Percentiles rank a stretch among this genome's conserved stretches.
Evolutionary conservation across 1,139 yeast species (phyloP).

Genomic region (Hemisphaericaspora subhashii): DNA sequence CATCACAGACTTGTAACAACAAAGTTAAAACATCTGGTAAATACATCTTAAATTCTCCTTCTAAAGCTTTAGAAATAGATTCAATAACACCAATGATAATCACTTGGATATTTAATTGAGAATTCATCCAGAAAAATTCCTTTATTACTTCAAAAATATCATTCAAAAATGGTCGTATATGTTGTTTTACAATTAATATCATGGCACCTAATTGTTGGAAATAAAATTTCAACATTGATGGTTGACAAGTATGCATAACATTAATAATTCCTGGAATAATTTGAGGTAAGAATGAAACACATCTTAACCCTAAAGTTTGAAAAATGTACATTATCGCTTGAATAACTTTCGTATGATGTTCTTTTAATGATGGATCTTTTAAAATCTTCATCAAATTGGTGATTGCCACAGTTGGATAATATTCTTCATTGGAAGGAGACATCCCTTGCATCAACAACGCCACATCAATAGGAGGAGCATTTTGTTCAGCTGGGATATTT

Average conservation of each 20-base stretch:
- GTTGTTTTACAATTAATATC: slow-evolving; percentile 82
- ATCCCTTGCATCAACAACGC: slow-evolving; percentile 89
- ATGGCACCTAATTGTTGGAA: slow-evolving; percentile 85
- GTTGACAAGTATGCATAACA: slow-evolving; percentile 84
- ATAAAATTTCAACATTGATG: slow-evolving; percentile 80
- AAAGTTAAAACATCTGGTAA: slow-evolving; percentile 77
- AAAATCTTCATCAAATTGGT: slow-evolving; percentile 78
- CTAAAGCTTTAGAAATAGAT: slow-evolving; percentile 80
- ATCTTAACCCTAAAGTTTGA: slow-evolving; percentile 82
- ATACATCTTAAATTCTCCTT: slow-evolving; percentile 87
- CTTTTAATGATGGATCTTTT: slow-evolving; percentile 78
- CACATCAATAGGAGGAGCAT: slow-evolving; percentile 87
- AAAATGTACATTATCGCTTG: slow-evolving; percentile 91
- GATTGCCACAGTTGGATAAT: slow-evolving; percentile 93
- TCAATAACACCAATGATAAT: slow-evolving; percentile 82
- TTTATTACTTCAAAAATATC: slow-evolving; percentile 76
- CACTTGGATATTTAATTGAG: slow-evolving; percentile 65
- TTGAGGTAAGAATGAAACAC: slow-evolving; percentile 82
- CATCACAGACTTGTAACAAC: slow-evolving; percentile 74
- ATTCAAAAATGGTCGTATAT: slow-evolving; percentile 77
- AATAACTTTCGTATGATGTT: slow-evolving; percentile 87
- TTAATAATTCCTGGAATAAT: slow-evolving; percentile 84
- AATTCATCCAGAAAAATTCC: slow-evolving; percentile 61
- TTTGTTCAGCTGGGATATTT: slow-evolving; percentile 67
- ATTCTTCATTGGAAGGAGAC: slow-evolving; percentile 92